These are phyloP conservation scores for Sporothrix mexicana DNA, from an alignment of 2,329 filamentous ascomycete species.

Conservation along the genomic window DNA sequence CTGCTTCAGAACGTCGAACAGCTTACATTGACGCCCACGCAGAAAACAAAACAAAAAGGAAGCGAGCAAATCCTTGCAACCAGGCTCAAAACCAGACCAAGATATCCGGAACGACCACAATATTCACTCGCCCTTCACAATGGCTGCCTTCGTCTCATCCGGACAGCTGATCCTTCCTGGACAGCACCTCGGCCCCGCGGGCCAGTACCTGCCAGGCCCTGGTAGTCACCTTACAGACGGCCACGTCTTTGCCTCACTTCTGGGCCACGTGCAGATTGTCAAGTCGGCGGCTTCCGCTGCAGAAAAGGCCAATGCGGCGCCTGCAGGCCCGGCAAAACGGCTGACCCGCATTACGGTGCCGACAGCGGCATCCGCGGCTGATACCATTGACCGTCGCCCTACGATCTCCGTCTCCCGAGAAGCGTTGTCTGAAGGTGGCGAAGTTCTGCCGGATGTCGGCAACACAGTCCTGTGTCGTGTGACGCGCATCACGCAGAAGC, in stretches of 20 bases:
- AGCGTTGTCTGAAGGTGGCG: conserved; percentile 48
- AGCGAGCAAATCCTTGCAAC: neutral
- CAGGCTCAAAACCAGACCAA: too few species aligned
- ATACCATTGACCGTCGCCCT: conserved; percentile 52
- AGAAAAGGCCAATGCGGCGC: neutral
- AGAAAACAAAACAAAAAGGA: neutral
- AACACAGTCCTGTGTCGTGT: conserved; percentile 84
- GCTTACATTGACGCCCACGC: neutral
- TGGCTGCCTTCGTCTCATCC: neutral
- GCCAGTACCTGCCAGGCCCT: conserved; percentile 73
- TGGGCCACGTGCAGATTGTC: conserved; percentile 69
- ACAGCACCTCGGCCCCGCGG: conserved; percentile 72
- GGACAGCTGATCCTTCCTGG: conserved; percentile 73
- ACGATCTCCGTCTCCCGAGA: conserved; percentile 62
- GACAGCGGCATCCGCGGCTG: conserved; percentile 47
- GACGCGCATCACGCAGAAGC: conserved; percentile 80
- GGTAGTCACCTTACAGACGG: conserved; percentile 83
- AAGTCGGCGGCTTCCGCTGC: conserved; percentile 50
- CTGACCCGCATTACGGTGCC: conserved; percentile 60
- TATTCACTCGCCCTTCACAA: neutral
- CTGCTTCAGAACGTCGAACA: neutral
- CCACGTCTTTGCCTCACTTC: conserved; percentile 80
- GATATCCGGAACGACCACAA: too few species aligned
- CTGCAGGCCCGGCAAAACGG: conserved; percentile 59
- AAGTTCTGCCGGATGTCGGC: conserved; percentile 81